These are phyloP conservation scores for Blastobotrys peoriensis DNA, from an alignment of 805 yeast species.

Conservation along the genomic window DNA sequence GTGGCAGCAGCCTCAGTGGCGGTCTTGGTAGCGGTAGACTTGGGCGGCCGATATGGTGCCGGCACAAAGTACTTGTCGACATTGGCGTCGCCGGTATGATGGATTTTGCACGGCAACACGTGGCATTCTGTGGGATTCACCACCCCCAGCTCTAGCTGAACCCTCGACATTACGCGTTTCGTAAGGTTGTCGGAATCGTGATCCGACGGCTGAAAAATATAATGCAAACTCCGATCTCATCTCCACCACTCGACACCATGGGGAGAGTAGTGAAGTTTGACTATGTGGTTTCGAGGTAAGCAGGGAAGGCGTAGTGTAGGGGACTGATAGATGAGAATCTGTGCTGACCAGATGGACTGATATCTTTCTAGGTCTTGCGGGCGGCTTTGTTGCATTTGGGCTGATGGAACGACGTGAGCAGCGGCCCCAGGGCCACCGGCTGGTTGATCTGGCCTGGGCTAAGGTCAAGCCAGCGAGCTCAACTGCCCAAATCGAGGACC, in stretches of 20 bases:
- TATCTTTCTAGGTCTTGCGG: constrained; percentile 16
- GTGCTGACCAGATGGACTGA: constrained; percentile 12
- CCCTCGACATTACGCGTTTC: not conserved
- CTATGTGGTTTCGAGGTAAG: constrained; percentile 6
- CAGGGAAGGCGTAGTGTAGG: not conserved
- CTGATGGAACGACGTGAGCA: constrained; percentile 16
- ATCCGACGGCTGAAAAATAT: not conserved
- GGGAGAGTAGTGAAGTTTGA: constrained; percentile 1
- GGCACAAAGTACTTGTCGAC: constrained; percentile 18
- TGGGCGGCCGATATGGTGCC: not conserved
- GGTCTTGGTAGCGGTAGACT: too few relatives aligned
- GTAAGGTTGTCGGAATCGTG: constrained; percentile 1
- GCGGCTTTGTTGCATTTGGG: constrained; percentile 15
- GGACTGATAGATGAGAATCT: not conserved
- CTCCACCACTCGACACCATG: not conserved
- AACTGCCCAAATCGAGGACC: not conserved
- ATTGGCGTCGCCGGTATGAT: constrained; percentile 22
- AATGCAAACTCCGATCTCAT: not conserved
- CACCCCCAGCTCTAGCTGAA: not conserved
- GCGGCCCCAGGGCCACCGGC: constrained; percentile 8
- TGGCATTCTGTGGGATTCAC: constrained; percentile 15
- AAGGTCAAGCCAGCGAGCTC: not conserved
- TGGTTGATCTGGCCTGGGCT: constrained; percentile 1
- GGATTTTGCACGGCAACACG: constrained; percentile 25
- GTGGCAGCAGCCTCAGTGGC: too few relatives aligned